Percentiles rank a stretch among this genome's conserved stretches.
phyloP scores from a whole-genome alignment of 2,329 filamentous ascomycete genomes.

The Hysterium pulicare region DNA sequence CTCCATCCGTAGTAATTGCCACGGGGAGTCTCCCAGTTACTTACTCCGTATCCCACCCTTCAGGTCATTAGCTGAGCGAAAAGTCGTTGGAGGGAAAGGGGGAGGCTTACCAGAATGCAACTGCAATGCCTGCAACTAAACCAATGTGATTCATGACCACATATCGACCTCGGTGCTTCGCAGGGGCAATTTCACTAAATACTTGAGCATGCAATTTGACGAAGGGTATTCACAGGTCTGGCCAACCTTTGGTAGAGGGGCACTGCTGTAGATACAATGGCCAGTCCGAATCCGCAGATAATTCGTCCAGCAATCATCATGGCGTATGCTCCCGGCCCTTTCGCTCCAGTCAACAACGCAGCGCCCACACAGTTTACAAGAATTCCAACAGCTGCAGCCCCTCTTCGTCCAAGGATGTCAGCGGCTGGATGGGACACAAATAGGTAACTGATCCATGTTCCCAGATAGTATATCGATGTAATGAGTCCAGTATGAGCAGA shows the following conservation, averaged over 20 bases:
- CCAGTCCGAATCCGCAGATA: constrained; percentile 53
- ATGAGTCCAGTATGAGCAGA: constrained; percentile 51
- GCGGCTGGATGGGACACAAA: constrained; percentile 52
- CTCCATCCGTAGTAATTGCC: constrained; percentile 54
- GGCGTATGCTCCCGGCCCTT: constrained; percentile 40
- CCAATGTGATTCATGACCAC: constrained; percentile 60
- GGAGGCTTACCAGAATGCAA: constrained; percentile 51
- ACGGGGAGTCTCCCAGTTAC: constrained; percentile 48
- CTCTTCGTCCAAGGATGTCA: constrained; percentile 52
- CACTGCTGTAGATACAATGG: constrained; percentile 55
- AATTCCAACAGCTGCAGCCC: constrained; percentile 50
- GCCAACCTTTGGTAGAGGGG: constrained; percentile 56
- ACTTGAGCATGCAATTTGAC: background rate
- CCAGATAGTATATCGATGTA: constrained; percentile 57
- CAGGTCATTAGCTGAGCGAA: constrained; percentile 4
- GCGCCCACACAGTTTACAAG: constrained; percentile 49
- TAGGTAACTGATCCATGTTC: constrained; percentile 55
- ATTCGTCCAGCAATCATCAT: constrained; percentile 53
- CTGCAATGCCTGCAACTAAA: constrained; percentile 53
- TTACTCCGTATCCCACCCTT: constrained; percentile 57
- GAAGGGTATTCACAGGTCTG: background rate
- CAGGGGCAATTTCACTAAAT: constrained; percentile 53
- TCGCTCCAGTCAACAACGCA: constrained; percentile 46
- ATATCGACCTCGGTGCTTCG: constrained; percentile 52
- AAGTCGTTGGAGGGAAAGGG: background rate